Evolutionary conservation across 1,139 yeast species (phyloP), one percentile per base, ranked within the genome.

Genomic region (Arxiozyma slooffiae): DNA sequence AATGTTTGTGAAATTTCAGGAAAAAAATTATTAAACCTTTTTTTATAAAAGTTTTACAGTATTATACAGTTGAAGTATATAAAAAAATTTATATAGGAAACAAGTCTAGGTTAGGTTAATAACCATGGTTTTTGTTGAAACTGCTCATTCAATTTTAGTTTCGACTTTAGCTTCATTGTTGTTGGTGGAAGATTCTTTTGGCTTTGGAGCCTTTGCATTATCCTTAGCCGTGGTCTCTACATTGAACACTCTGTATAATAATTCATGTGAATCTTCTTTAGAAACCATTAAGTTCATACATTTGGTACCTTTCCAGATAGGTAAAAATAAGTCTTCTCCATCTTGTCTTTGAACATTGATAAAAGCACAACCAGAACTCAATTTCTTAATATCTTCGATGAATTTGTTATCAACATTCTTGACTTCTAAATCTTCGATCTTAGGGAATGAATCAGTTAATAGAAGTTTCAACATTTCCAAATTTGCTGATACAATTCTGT

Each of bases 281-380:
- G 90, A 85, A 38, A 92, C 86, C 98, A 94, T 92, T 70, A 92
- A 75, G 64, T 92, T 92, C 56, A 86, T 79, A 60, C 89, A 86
- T 53, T 81, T 76, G 57, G 77, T 79, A 49, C 98, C 97, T 61
- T 85, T 81, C 98, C 98, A 92, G 60, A 94, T 74, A 18, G 98
- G 97, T 65, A 84, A 80, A 57, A 85, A 79, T 61, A 88, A 72
- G 55, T 80, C 82, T 66, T 85, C 94, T 50, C 76, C 72, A 40
- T 65, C 71, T 24, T 71, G 74, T 69, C 90, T 74, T 50, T 76
- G 72, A 37, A 90, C 82, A 48, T 79, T 79, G 63, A 94, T 75
- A 66, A 94, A 85, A 46, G 88, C 83, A 72, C 97, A 92, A 23
- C 97, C 98, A 65, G 87, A 95, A 41, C 62, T 54, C 63, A 85